Percentiles rank a stretch among this genome's conserved stretches.
These are phyloP conservation scores for Alternaria sp. DNA, from an alignment of 2,329 filamentous ascomycete species.

Conservation along the genomic window DNA sequence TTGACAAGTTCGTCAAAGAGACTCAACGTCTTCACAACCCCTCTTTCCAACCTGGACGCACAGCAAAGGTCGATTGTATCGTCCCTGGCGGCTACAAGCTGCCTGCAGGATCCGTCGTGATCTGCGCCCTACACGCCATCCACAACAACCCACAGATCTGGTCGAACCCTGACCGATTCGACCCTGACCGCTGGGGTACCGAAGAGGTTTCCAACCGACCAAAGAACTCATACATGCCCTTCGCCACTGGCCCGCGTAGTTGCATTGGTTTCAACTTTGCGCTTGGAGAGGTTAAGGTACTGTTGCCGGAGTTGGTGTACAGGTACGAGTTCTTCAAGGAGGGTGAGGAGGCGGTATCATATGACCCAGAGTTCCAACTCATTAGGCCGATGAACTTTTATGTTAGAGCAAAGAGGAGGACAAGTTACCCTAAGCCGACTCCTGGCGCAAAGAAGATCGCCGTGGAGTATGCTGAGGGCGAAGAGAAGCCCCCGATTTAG, in stretches of 20 bases:
- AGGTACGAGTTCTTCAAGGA: conserved; percentile 23
- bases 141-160: conserved; percentile 64
- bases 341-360: conserved; percentile 14
- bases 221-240: conserved; percentile 23
- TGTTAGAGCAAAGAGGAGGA: conserved; percentile 20
- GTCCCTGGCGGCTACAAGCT: conserved; percentile 67
- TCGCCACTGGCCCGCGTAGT: conserved; percentile 18
- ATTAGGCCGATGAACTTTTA: conserved; percentile 25
- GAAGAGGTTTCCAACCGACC: conserved; percentile 52
- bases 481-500: conserved; percentile 17
- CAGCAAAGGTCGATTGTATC: conserved; percentile 63
- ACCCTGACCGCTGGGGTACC: conserved; percentile 68
- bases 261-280: conserved; percentile 27
- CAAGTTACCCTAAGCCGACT: conserved; percentile 16
- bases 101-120: conserved; percentile 61
- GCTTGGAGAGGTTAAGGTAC: conserved; percentile 18
- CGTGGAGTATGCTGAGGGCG: conserved; percentile 18
- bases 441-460: conserved; percentile 19
- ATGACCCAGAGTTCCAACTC: conserved; percentile 24
- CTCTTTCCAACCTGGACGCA: conserved; percentile 59
- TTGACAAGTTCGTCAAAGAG: conserved; percentile 35
- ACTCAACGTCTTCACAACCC: conserved; percentile 32
- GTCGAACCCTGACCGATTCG: conserved; percentile 66
- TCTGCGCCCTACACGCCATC: conserved; percentile 58
- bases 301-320: conserved; percentile 18